Evolutionary conservation across 2,329 filamentous ascomycete genomes (phyloP), one percentile per base, ranked within the genome.

Genomic region (Sodiomyces alkalinus): DNA sequence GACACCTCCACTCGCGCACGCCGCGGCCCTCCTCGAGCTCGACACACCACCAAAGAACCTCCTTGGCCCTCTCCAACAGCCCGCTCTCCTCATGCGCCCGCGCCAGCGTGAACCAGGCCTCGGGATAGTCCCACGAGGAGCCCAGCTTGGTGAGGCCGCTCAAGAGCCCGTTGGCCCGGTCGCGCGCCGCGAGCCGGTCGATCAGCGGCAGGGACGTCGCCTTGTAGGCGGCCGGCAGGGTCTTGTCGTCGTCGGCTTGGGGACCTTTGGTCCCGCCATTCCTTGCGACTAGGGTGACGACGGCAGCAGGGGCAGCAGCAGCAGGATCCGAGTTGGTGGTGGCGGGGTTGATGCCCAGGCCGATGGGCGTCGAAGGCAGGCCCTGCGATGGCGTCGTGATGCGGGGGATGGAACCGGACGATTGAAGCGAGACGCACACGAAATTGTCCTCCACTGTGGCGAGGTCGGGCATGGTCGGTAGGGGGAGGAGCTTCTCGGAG

Each of bases 31-130:
- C 87, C 48, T 96, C 90, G 17, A 98, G 62, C 53, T 94, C 85
- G 9, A 98, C 80, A 42, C 86, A 92, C 85, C 87, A 96, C 90
- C 90, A 96, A 6, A 96, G 64, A 25, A 86, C 83, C 41, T 90
- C 80, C 56, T 86, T 92, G 10, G 90, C 80, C 58, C 87, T 92
- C 20, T 90, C 80, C 2, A 72, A 53, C 56, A 93, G 81, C 1
- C 79, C 80, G 32, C 81, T 80, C 46, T 85, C 73, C 52, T 98
- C 90, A 45, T 94, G 81, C 7, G 82, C 85, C 37, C 83, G 65
- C 1, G 85, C 81, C 19, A 98, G 66, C 4, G 79, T 71, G 45
- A 83, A 87, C 90, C 90, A 98, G 5, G 87, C 90, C 47, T 96
- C 90, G 1, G 81, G 75, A 48, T 78, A 71, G 51, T 94, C 87